Conservation (phyloP, 1,284 basidiomycete species). For the Puccinia novopanici region DNA sequence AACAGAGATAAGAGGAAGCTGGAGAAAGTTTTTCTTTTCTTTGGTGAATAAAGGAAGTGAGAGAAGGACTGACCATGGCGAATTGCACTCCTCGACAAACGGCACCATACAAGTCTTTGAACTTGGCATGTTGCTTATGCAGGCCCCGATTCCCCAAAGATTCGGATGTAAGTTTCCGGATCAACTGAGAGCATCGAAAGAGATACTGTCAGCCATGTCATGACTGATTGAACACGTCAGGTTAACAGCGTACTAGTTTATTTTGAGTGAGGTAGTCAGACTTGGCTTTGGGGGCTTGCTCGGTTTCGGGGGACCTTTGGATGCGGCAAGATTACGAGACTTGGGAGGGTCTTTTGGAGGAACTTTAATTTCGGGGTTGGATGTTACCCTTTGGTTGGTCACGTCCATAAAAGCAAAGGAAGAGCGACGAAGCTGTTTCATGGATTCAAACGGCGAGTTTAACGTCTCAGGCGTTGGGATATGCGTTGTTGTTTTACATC, state of each 20-base stretch:
- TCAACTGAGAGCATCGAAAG: conserved; percentile 22
- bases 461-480: conserved; percentile 15
- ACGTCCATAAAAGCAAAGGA: conserved; percentile 1
- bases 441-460: conserved; percentile 13
- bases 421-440: neutral
- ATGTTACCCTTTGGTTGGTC: conserved; percentile 14
- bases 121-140: conserved; percentile 33
- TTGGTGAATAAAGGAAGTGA: neutral
- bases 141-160: conserved; percentile 30
- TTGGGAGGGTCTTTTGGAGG: neutral
- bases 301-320: neutral
- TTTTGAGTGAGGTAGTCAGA: conserved; percentile 19
- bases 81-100: conserved; percentile 50
- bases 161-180: conserved; percentile 40
- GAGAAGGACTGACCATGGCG: conserved; percentile 37
- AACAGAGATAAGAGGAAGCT: neutral
- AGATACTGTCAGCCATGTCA: neutral
- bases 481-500: neutral
- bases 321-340: neutral
- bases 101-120: conserved; percentile 43
- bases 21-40: neutral
- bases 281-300: conserved; percentile 1
- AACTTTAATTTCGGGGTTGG: neutral
- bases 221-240: neutral
- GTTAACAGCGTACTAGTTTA: conserved; percentile 22